These are phyloP conservation scores for Coemansia sp. DNA, from an alignment of 192 early-diverging fungal genomes.

Conservation along the genomic window DNA sequence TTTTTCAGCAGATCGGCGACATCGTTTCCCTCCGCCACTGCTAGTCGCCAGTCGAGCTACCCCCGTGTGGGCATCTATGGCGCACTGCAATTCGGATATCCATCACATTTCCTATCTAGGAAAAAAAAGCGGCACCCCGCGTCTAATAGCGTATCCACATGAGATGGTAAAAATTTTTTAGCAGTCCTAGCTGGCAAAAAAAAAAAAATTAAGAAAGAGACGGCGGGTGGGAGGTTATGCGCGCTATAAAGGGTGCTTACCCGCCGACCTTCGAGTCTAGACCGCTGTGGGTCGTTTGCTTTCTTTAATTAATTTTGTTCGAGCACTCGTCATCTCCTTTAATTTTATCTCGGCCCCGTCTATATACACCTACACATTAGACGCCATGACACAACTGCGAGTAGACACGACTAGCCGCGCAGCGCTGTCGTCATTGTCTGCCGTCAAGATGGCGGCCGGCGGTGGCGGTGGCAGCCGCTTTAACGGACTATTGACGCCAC, in stretches of 20 bases:
- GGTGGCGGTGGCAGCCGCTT: background rate
- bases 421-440: conserved; percentile 7
- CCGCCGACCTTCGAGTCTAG: conserved; percentile 5
- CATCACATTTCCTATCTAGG: conserved; percentile 3
- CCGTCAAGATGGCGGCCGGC: background rate
- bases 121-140: background rate
- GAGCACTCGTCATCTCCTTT: background rate
- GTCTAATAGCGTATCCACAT: background rate
- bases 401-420: conserved; percentile 9
- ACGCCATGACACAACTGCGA: conserved; percentile 2
- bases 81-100: background rate
- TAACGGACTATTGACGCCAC: conserved; percentile 36
- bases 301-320: background rate
- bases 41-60: background rate
- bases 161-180: no score
- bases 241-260: background rate
- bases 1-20: background rate
- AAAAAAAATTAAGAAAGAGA: background rate
- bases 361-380: background rate
- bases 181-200: background rate
- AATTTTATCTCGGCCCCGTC: background rate
- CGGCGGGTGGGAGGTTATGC: background rate
- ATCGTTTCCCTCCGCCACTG: background rate
- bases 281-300: background rate
- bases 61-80: conserved; percentile 4